phyloP scores from a whole-genome alignment of 1,284 basidiomycete species.

The Pterulicium gracile region DNA sequence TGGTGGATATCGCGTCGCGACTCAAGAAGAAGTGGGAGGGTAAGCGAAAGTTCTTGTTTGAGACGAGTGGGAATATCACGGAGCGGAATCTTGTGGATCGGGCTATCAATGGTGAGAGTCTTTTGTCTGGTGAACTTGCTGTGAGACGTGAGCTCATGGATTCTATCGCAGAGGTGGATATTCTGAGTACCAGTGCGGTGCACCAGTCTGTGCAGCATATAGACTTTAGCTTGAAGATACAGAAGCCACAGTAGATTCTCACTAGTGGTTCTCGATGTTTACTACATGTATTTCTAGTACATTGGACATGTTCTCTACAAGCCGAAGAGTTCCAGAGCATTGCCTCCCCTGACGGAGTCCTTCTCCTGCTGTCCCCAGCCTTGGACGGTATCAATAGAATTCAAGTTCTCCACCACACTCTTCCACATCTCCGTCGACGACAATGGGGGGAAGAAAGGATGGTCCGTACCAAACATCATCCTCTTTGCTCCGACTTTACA shows the following conservation, averaged over 20 bases:
- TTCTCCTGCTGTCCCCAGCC: constrained; percentile 55
- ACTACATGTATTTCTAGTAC: too few relatives aligned
- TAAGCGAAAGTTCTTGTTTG: constrained; percentile 76
- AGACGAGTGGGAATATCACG: constrained; percentile 90
- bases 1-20: constrained; percentile 56
- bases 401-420: constrained; percentile 74
- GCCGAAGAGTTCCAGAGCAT: constrained; percentile 61
- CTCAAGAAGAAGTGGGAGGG: constrained; percentile 73
- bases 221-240: constrained; percentile 91
- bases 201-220: constrained; percentile 89
- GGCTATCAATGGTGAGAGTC: constrained; percentile 58
- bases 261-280: neutral
- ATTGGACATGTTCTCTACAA: constrained; percentile 15
- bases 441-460: constrained; percentile 84
- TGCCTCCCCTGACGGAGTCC: constrained; percentile 55
- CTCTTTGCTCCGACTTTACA: constrained; percentile 37
- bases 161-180: constrained; percentile 71
- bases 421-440: constrained; percentile 61
- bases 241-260: constrained; percentile 35
- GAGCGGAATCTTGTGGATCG: constrained; percentile 70
- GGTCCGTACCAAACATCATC: constrained; percentile 80
- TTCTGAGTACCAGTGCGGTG: constrained; percentile 85
- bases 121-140: constrained; percentile 3
- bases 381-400: constrained; percentile 57
- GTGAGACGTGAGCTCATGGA: constrained; percentile 5